Base-by-base conservation (phyloP, 2,329 filamentous ascomycete genomes). In the Neopestalotiopsis rosae region DNA sequence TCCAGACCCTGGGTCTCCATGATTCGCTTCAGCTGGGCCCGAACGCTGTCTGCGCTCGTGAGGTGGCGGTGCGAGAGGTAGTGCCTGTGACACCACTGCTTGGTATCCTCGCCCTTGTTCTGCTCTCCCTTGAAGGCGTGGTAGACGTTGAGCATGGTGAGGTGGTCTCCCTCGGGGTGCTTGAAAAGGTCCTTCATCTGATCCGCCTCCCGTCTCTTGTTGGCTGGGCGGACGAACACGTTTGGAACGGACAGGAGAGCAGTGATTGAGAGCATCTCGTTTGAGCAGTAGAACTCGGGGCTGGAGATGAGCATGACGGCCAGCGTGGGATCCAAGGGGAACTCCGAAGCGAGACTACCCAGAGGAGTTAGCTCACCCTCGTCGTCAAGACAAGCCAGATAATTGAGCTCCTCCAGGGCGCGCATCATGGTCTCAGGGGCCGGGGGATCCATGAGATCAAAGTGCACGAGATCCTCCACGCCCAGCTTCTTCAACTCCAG, bases 391-490 rank as follows among this genome's bases (percentile, higher is more conserved):
- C 96, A 98, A 14, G 95, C 94, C 17, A 99, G 88, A 79, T 98
- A 99, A 82, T 99, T 99, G 68, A 99, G 90, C 83, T 99, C 96
- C 81, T 99, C 96, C 28, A 99, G 85, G 3, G 96, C 96, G 74
- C 97, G 91, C 95, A 99, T 99, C 81, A 99, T 91, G 10, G 97
- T 99, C 83, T 99, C 97, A 0, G 96, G 97, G 1, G 97, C 95
- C 0, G 96, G 96, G 30, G 96, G 96, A 76, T 99, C 96, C 95
- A 99, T 98, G 62, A 99, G 87, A 79, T 99, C 97, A 78, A 99
- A 99, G 82, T 99, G 96, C 12, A 99, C 96, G 64, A 99, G 86
- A 81, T 99, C 96, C 74, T 97, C 91, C 34, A 99, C 91, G 59
- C 96, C 96, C 52, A 99, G 91, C 84, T 99, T 98, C 87, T 98